Evolutionary conservation across 2,329 filamentous ascomycete species (phyloP).

Genomic region (Colletotrichum theobromicola): DNA sequence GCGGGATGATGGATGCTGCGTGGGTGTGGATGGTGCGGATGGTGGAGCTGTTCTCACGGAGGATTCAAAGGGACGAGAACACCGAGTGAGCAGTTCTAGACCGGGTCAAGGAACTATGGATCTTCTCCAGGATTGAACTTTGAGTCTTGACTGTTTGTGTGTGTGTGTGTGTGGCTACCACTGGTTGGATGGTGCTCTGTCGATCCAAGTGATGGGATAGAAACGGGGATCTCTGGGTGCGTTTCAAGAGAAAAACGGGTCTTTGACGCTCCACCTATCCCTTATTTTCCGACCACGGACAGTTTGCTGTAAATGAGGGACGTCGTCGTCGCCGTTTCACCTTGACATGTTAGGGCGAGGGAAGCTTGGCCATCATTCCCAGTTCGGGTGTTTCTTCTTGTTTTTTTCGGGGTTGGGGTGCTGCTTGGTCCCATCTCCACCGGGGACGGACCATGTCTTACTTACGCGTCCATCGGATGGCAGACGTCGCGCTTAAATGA

Average conservation of each 20-base stretch:
- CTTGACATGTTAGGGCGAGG: neutral
- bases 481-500: conserved; percentile 14
- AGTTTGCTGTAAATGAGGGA: conserved; percentile 9
- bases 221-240: neutral
- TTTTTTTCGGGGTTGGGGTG: neutral
- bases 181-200: neutral
- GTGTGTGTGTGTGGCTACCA: neutral
- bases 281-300: conserved; percentile 9
- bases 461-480: conserved; percentile 12
- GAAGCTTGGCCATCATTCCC: neutral
- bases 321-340: conserved; percentile 9
- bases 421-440: neutral
- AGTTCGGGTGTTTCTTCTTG: neutral
- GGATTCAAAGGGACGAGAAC: neutral
- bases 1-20: neutral
- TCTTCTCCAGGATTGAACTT: neutral
- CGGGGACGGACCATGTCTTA: neutral
- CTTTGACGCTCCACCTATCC: neutral
- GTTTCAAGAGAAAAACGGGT: conserved; percentile 10
- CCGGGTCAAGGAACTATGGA: neutral
- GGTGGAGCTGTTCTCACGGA: neutral
- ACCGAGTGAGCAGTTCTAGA: neutral
- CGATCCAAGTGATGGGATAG: neutral
- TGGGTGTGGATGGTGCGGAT: neutral
- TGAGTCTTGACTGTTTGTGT: neutral